Evolutionary conservation across 2,329 filamentous ascomycete genomes (phyloP), one percentile per base, ranked within the genome.

Genomic region (Ceratocystiopsis brevicomis): DNA sequence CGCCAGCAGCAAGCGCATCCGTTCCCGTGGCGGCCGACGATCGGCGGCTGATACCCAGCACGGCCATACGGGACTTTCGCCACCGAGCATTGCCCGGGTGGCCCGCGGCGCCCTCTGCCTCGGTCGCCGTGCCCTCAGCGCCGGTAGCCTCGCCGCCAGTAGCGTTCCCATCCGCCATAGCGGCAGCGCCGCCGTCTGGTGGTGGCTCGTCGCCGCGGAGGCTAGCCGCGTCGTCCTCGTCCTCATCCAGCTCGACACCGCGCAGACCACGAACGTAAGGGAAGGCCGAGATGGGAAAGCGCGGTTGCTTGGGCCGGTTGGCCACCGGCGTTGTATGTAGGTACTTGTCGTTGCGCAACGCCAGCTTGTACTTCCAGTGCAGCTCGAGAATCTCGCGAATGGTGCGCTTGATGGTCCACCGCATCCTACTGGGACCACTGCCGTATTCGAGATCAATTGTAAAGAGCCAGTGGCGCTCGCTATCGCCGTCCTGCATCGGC

Each of bases 381-480:
- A 98, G 66, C 53, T 95, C 93, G 52, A 84, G 76, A 52, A 98
- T 94, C 56, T 98, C 90, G 52, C 76, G 71, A 36, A 96, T 72
- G 11, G 84, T 87, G 43, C 90, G 74, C 53, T 85, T 78, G 46
- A 98, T 83, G 16, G 83, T 79, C 90, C 90, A 98, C 56, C 83
- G 84, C 92, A 98, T 96, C 45, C 90, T 74, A 44, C 88, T 95
- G 44, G 90, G 75, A 0, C 90, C 92, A 56, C 83, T 96, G 14
- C 90, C 90, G 57, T 98, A 98, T 57, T 98, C 90, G 15, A 98
- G 67, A 52, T 94, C 85, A 44, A 98, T 87, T 38, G 79, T 80
- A 59, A 96, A 94, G 10, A 90, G 71, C 54, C 83, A 77, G 59
- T 96, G 90, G 30, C 87, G 64, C 48, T 76, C 69, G 50, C 64